phyloP scores from a whole-genome alignment of 2,329 filamentous ascomycete genomes.

The Ophiostoma populinum region DNA sequence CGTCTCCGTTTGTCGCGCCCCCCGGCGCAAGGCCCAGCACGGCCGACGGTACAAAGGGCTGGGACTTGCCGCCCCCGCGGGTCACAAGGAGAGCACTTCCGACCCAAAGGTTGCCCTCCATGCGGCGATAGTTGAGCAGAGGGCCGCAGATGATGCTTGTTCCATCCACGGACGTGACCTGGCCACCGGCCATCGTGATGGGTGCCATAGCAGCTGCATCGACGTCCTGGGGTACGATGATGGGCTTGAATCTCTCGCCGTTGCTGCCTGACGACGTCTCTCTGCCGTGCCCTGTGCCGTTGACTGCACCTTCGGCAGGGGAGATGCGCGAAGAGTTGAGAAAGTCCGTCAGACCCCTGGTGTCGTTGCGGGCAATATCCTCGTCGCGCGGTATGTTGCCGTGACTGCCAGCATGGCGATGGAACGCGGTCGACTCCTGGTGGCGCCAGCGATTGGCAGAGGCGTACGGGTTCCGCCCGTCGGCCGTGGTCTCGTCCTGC shows the following conservation, averaged over 20 bases:
- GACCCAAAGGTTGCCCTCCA: conserved; percentile 54
- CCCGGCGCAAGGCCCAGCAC: conserved; percentile 24
- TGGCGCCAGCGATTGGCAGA: conserved; percentile 45
- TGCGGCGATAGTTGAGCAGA: conserved; percentile 60
- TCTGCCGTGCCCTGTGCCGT: background rate
- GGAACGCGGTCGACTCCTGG: conserved; percentile 41
- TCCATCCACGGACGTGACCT: conserved; percentile 18
- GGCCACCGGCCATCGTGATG: background rate
- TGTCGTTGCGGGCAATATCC: conserved; percentile 25
- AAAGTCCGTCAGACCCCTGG: conserved; percentile 35
- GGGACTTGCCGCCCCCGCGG: conserved; percentile 46
- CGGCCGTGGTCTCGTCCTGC: conserved; percentile 17
- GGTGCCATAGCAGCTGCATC: background rate
- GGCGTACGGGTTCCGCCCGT: conserved; percentile 33
- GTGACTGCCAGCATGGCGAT: conserved; percentile 25
- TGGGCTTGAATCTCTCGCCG: conserved; percentile 6
- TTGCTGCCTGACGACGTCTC: too few relatives aligned
- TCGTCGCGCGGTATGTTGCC: conserved; percentile 21
- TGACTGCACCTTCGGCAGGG: conserved; percentile 14
- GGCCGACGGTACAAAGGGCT: conserved; percentile 41
- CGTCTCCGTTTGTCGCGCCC: conserved; percentile 8
- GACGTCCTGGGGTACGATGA: conserved; percentile 5
- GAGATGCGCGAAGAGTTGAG: conserved; percentile 37
- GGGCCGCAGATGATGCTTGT: conserved; percentile 50
- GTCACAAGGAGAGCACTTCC: conserved; percentile 78